Conservation (phyloP, 352 stramenopile genomes). For the Salisapilia sapeloensis region DNA sequence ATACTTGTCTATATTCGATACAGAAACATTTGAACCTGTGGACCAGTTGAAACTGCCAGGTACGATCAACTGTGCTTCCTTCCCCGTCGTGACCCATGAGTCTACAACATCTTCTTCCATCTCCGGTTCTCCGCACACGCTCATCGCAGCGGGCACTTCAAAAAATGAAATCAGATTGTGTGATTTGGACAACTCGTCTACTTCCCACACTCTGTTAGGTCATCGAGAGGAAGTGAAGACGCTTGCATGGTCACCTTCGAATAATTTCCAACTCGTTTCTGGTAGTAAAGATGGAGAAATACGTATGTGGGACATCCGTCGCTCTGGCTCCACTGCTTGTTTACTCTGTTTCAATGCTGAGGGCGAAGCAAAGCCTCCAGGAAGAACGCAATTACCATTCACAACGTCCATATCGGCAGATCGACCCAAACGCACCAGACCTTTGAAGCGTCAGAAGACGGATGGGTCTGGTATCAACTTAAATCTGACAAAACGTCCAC, state of each 20-base stretch:
- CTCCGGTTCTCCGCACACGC: constrained; percentile 21
- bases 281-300: constrained; percentile 44
- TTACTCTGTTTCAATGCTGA: constrained; percentile 68
- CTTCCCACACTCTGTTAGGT: constrained; percentile 49
- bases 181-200: constrained; percentile 45
- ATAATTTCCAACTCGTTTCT: constrained; percentile 55
- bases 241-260: constrained; percentile 47
- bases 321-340: constrained; percentile 67
- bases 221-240: constrained; percentile 66
- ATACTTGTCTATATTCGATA: constrained; percentile 59
- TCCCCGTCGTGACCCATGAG: constrained; percentile 18
- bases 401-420: too few relatives aligned
- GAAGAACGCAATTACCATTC: too few relatives aligned
- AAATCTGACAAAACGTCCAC: too few relatives aligned
- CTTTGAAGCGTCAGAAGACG: too few relatives aligned
- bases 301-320: constrained; percentile 77
- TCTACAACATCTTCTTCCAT: too few relatives aligned
- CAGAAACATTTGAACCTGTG: constrained; percentile 49
- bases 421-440: too few relatives aligned
- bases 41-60: constrained; percentile 30
- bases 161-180: constrained; percentile 53
- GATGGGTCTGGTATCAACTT: too few relatives aligned
- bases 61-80: constrained; percentile 47
- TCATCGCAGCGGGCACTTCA: constrained; percentile 50
- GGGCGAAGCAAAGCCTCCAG: constrained; percentile 8